Evolutionary conservation across 352 stramenopile species (phyloP).

Genomic region (Globisporangium ultimum): DNA sequence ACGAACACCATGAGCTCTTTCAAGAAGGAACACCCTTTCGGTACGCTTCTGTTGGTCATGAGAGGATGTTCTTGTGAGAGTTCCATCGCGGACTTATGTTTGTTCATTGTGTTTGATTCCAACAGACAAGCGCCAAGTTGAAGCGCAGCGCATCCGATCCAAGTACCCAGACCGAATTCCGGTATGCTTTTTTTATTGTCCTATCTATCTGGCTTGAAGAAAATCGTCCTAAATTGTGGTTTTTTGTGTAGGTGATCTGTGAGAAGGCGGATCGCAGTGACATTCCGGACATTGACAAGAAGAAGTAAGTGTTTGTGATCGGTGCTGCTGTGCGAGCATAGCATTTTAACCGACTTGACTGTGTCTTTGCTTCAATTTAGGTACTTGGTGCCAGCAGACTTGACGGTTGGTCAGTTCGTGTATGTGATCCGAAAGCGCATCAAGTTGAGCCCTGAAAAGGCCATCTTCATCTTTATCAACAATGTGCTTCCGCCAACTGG

Average conservation of each 20-base stretch:
- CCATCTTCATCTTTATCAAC: slow-evolving; percentile 99
- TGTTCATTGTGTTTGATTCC: slow-evolving; percentile 1
- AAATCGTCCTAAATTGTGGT: neutral
- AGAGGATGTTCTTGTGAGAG: too few relatives aligned
- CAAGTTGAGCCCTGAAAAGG: slow-evolving; percentile 96
- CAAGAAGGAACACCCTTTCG: slow-evolving; percentile 89
- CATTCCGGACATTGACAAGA: slow-evolving; percentile 99
- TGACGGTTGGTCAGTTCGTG: slow-evolving; percentile 98
- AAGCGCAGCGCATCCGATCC: slow-evolving; percentile 96
- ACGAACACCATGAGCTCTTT: slow-evolving; percentile 77
- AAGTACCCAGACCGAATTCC: slow-evolving; percentile 99
- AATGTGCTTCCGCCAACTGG: slow-evolving; percentile 97
- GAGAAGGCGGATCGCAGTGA: slow-evolving; percentile 96
- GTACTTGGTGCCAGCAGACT: slow-evolving; percentile 96
- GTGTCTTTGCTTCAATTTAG: slow-evolving; percentile 7
- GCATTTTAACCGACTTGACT: neutral
- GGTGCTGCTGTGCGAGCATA: neutral
- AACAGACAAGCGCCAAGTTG: slow-evolving; percentile 96
- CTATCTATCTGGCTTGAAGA: neutral
- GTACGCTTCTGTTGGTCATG: slow-evolving; percentile 27
- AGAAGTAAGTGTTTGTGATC: slow-evolving; percentile 86
- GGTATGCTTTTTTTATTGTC: slow-evolving; percentile 27
- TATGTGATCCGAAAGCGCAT: slow-evolving; percentile 99
- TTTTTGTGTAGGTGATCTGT: slow-evolving; percentile 71
- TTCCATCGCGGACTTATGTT: too few relatives aligned